Evolutionary conservation across 2,329 filamentous ascomycete species (phyloP).

Genomic region (Akanthomyces muscarius): DNA sequence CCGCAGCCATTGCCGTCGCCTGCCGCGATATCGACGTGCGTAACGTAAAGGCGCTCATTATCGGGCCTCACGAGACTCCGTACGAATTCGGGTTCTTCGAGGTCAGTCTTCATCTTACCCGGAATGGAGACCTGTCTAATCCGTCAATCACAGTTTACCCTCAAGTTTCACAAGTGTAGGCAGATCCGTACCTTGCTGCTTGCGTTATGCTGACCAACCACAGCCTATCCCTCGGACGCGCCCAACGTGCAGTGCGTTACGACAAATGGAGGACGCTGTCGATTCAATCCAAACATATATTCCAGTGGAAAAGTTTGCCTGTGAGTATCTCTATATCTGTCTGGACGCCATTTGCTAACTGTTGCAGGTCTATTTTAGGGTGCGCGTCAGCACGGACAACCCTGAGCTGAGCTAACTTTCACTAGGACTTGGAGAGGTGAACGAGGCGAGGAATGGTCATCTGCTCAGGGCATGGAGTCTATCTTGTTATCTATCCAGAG

Average conservation of each 20-base stretch:
- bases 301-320: conserved; percentile 86
- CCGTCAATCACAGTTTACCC: conserved; percentile 54
- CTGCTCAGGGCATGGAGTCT: conserved; percentile 90
- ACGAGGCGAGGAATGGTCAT: conserved; percentile 90
- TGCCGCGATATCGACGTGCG: conserved; percentile 86
- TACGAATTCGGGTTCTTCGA: conserved; percentile 99
- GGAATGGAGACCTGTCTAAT: conserved; percentile 4
- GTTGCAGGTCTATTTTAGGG: conserved; percentile 79
- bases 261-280: conserved; percentile 80
- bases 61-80: conserved; percentile 89
- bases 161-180: conserved; percentile 72
- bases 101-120: conserved; percentile 45
- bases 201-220: conserved; percentile 3
- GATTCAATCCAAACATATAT: conserved; percentile 98
- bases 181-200: not conserved
- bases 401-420: not conserved
- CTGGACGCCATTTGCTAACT: conserved; percentile 20
- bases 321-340: conserved; percentile 47
- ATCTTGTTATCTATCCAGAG: conserved; percentile 95
- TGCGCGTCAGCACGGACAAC: conserved; percentile 38
- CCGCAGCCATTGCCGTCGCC: conserved; percentile 74
- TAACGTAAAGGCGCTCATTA: conserved; percentile 79
- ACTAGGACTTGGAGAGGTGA: conserved; percentile 90
- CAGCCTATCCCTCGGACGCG: conserved; percentile 76
- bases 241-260: conserved; percentile 65